A percentile compares a stretch with the other conserved stretches of the same genome.
Conservation (phyloP, 768 basidiomycete species). For the Cubamyces sp. region DNA sequence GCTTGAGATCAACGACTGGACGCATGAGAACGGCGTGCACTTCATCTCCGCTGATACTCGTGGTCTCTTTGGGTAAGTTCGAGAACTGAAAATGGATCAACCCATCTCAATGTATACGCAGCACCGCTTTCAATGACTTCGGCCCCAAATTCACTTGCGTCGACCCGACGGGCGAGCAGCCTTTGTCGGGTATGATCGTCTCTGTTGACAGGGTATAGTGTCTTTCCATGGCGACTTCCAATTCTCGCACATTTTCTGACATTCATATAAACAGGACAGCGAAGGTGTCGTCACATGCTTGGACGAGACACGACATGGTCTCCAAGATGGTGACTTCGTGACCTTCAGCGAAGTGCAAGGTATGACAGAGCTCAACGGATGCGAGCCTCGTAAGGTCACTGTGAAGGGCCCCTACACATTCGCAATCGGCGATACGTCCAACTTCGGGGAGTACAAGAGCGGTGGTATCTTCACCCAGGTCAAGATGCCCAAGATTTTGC, state of each 20-base stretch:
- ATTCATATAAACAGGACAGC: constrained; percentile 53
- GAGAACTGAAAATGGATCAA: background rate
- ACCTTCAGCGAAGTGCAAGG: constrained; percentile 97
- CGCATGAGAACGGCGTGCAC: constrained; percentile 83
- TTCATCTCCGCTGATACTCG: constrained; percentile 92
- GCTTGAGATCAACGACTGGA: constrained; percentile 95
- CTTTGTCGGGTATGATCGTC: constrained; percentile 93
- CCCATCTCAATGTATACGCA: constrained; percentile 36
- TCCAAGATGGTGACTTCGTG: constrained; percentile 98
- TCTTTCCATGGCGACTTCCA: background rate
- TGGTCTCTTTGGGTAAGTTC: constrained; percentile 88
- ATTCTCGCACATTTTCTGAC: background rate
- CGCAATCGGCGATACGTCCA: constrained; percentile 88
- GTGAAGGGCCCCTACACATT: constrained; percentile 99
- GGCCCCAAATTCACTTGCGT: constrained; percentile 93
- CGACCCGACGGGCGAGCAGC: constrained; percentile 97
- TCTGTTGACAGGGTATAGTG: constrained; percentile 78
- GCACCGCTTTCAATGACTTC: constrained; percentile 96
- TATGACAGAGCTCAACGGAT: constrained; percentile 88
- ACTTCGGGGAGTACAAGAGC: constrained; percentile 72
- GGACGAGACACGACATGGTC: constrained; percentile 95
- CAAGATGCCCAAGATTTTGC: constrained; percentile 96
- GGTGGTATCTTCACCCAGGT: constrained; percentile 98
- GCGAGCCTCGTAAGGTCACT: constrained; percentile 87
- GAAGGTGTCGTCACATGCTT: constrained; percentile 96